Base-by-base conservation (phyloP, 331 rosid species). In the Saraca asoca region DNA sequence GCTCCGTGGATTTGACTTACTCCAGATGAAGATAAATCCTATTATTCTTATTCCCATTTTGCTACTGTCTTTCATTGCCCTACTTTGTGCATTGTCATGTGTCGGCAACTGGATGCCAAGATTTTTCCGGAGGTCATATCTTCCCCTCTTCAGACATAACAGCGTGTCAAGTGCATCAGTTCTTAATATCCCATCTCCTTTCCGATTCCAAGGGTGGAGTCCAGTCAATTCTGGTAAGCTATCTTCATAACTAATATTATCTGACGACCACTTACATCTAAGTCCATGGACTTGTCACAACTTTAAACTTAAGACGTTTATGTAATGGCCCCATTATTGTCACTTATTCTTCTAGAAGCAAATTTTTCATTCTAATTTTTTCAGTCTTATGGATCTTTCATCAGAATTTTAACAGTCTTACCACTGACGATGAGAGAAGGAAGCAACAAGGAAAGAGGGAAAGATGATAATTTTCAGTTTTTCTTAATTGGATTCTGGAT, bases 181-280 rank as follows among this genome's bases (percentile, higher is more conserved):
- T 78, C 87, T 85, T 49, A 87, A 66, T 71, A 83, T 91, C 49
- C 70, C 90, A 29, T 87, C 96, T 64, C 88, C 95, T 75, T 91
- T 89, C 46, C 78, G 87, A 73, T 82, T 90, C 74, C 88, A 81
- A 72, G 78, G 91, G 31, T 89, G 98, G 97, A 87, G 95, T 80
- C 90, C 96, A 34, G 76, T 87, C 48, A 87, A 31, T 71, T 66
- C 90, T 34, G 97, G 98, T 90, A 76, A 85, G 87, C 73, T 70
- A 29, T 67, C 58, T 56, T 37, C 53, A 50, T 56, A 44, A 44
- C 20, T 61, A 45, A n/a, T n/a, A n/a, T n/a, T n/a, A n/a, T n/a
- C n/a, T n/a, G n/a, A n/a, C n/a, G n/a, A n/a, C n/a, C n/a, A n/a
- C n/a, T n/a, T n/a, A n/a, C n/a, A n/a, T n/a, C n/a, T n/a, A n/a